These are phyloP conservation scores for Platanthera zijinensis DNA, from an alignment of 106 monocot genomes.

Conservation along the genomic window DNA sequence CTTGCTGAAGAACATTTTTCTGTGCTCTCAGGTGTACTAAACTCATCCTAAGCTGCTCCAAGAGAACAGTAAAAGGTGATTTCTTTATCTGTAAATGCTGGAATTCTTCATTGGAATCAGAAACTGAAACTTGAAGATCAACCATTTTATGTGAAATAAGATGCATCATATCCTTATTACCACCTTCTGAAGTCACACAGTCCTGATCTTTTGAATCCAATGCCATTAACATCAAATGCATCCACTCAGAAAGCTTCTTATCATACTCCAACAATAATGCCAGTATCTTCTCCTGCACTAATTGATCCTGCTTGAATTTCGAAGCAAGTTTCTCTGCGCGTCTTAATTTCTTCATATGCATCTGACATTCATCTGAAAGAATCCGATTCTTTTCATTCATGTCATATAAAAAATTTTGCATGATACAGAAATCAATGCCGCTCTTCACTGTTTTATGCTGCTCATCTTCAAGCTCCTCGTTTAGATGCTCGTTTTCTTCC, in stretches of 20 bases:
- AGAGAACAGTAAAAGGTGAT: slow-evolving; percentile 42
- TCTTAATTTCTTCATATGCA: slow-evolving; percentile 22
- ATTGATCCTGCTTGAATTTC: slow-evolving; percentile 36
- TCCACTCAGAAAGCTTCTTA: slow-evolving; percentile 41
- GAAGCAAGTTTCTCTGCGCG: slow-evolving; percentile 27
- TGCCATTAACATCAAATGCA: slow-evolving; percentile 23
- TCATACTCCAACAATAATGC: slow-evolving; percentile 19
- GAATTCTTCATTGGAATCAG: slow-evolving; percentile 37
- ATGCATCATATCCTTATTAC: slow-evolving; percentile 26
- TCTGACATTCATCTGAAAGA: slow-evolving; percentile 28
- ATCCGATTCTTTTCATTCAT: slow-evolving; percentile 30
- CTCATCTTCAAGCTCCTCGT: slow-evolving; percentile 40
- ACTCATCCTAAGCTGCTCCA: slow-evolving; percentile 36
- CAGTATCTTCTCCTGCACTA: slow-evolving; percentile 20
- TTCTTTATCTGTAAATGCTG: slow-evolving; percentile 37
- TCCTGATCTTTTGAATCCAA: slow-evolving; percentile 22
- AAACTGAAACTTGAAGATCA: slow-evolving; percentile 27
- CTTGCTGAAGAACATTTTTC: slow-evolving; percentile 35
- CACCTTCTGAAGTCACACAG: slow-evolving; percentile 3
- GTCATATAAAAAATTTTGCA: slow-evolving; percentile 46
- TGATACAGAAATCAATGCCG: slow-evolving; percentile 38
- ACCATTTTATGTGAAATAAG: slow-evolving; percentile 30
- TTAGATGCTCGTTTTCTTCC: slow-evolving; percentile 20
- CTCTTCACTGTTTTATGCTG: slow-evolving; percentile 30
- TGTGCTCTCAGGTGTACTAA: slow-evolving; percentile 25